Evolutionary conservation across 768 basidiomycete species (phyloP).

Genomic region (Amanita inopinata): DNA sequence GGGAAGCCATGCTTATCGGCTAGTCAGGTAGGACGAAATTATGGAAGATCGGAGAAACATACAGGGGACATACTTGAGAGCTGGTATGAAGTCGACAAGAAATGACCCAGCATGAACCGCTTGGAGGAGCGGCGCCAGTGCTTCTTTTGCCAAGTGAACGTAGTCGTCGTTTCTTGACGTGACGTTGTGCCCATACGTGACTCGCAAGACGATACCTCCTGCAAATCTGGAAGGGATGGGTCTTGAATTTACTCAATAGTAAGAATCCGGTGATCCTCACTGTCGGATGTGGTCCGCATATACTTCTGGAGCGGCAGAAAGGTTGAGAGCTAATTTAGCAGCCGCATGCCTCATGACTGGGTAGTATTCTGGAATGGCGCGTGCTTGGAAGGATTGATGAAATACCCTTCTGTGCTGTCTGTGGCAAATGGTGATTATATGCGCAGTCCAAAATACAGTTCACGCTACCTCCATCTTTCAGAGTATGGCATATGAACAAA

Average conservation of each 20-base stretch:
- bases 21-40: background rate
- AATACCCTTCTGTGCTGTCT: slow-evolving; percentile 24
- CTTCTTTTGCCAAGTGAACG: slow-evolving; percentile 19
- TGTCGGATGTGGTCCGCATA: slow-evolving; percentile 21
- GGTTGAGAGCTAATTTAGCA: slow-evolving; percentile 17
- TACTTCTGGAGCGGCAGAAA: slow-evolving; percentile 17
- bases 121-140: slow-evolving; percentile 14
- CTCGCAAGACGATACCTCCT: slow-evolving; percentile 25
- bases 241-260: background rate
- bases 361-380: slow-evolving; percentile 18
- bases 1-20: slow-evolving; percentile 26
- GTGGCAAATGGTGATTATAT: background rate
- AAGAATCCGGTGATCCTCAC: slow-evolving; percentile 16
- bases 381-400: slow-evolving; percentile 27
- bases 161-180: slow-evolving; percentile 26
- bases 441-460: background rate
- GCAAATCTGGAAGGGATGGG: slow-evolving; percentile 17
- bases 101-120: slow-evolving; percentile 28
- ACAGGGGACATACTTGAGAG: slow-evolving; percentile 22
- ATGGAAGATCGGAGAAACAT: slow-evolving; percentile 1
- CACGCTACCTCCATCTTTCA: slow-evolving; percentile 20
- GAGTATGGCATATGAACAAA: slow-evolving; percentile 23
- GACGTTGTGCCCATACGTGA: slow-evolving; percentile 31
- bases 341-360: slow-evolving; percentile 17
- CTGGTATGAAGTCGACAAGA: slow-evolving; percentile 29